Evolutionary conservation across 805 yeast species (phyloP).

Genomic region (Nakazawaea ambrosiae): DNA sequence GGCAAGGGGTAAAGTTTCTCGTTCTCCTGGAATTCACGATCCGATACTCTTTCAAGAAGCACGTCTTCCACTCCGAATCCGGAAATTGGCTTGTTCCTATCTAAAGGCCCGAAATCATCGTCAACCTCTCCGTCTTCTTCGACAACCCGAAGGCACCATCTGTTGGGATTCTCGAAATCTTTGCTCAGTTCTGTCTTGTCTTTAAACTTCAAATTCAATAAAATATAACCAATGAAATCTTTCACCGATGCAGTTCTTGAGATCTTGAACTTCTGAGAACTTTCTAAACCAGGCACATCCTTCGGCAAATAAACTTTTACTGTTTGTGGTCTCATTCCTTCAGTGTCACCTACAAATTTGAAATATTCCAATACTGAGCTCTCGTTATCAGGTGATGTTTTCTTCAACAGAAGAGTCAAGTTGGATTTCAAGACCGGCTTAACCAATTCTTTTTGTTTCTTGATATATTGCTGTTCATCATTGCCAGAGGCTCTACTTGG

Average conservation of each 20-base stretch:
- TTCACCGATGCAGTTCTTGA: slow-evolving; percentile 12
- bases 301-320: slow-evolving; percentile 6
- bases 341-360: slow-evolving; percentile 28
- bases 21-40: slow-evolving; percentile 40
- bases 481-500: background rate
- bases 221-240: slow-evolving; percentile 34
- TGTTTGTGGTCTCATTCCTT: slow-evolving; percentile 2
- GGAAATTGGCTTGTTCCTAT: slow-evolving; percentile 54
- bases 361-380: slow-evolving; percentile 38
- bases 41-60: slow-evolving; percentile 59
- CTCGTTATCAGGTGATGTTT: slow-evolving; percentile 29
- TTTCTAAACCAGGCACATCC: background rate
- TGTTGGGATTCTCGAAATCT: slow-evolving; percentile 44
- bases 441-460: background rate
- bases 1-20: slow-evolving; percentile 44
- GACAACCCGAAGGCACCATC: slow-evolving; percentile 72
- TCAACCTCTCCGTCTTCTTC: slow-evolving; percentile 94
- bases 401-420: slow-evolving; percentile 33
- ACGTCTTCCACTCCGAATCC: slow-evolving; percentile 80
- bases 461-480: no score
- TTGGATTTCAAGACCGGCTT: slow-evolving; percentile 21
- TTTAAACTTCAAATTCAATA: slow-evolving; percentile 18
- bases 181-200: background rate
- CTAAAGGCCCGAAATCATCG: slow-evolving; percentile 87
- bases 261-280: slow-evolving; percentile 3